Evolutionary conservation across 163 green algal genomes (phyloP).

Genomic region (Chloromonas sp.): DNA sequence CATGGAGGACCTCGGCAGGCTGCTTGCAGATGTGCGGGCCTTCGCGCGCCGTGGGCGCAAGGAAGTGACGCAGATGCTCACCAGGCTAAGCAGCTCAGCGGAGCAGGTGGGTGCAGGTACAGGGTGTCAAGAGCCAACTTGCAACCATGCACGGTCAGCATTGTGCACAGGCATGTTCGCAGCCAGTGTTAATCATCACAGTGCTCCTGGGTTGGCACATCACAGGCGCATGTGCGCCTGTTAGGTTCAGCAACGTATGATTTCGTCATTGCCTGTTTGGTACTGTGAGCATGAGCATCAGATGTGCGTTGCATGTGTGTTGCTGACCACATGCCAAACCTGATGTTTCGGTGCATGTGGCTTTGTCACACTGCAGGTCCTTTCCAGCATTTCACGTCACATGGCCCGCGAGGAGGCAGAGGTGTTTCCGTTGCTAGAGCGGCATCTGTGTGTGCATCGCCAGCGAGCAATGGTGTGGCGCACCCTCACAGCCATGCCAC

Average conservation of each 20-base stretch:
- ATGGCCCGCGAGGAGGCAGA: conserved; percentile 71
- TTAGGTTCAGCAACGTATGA: no score
- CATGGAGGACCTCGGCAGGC: conserved; percentile 73
- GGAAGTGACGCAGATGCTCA: conserved; percentile 37
- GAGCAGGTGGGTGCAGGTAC: conserved; percentile 30
- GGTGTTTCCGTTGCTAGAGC: conserved; percentile 78
- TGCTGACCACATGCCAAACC: no score
- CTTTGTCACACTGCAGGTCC: conserved; percentile 35
- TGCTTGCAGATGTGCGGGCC: conserved; percentile 71
- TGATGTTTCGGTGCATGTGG: background rate
- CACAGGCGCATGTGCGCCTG: no score
- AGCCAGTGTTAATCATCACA: no score
- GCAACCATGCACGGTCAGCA: no score
- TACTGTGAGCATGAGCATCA: no score
- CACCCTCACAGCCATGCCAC: conserved; percentile 85
- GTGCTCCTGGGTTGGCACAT: no score
- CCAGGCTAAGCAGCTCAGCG: conserved; percentile 42
- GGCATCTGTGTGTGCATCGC: conserved; percentile 56
- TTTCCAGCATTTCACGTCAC: conserved; percentile 51
- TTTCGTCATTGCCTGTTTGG: no score
- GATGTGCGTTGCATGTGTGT: no score
- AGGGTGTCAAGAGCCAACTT: no score
- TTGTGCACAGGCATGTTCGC: no score
- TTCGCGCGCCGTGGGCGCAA: conserved; percentile 50
- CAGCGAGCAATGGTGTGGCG: conserved; percentile 87